Evolutionary conservation across 2,329 filamentous ascomycete species (phyloP).

Genomic region (Aspergillus awamori): DNA sequence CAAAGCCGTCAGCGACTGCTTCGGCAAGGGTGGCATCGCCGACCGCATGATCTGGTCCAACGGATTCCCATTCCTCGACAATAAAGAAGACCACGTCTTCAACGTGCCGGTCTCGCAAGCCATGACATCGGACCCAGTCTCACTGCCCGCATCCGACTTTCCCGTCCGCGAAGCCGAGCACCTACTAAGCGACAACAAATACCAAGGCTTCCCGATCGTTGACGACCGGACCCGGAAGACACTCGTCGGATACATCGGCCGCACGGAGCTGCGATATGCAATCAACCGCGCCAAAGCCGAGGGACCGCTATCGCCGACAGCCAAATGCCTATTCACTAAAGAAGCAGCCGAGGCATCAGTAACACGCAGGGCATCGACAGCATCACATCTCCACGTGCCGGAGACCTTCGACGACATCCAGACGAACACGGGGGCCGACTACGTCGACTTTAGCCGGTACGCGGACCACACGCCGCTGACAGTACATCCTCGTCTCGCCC

Average conservation of each 20-base stretch:
- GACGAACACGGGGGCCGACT: slow-evolving; percentile 58
- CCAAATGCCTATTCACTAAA: slow-evolving; percentile 72
- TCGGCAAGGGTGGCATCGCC: slow-evolving; percentile 94
- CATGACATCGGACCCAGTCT: slow-evolving; percentile 78
- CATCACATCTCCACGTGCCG: slow-evolving; percentile 36
- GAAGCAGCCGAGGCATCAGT: slow-evolving; percentile 49
- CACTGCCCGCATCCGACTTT: slow-evolving; percentile 73
- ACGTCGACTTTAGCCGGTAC: slow-evolving; percentile 80
- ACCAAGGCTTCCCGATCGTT: slow-evolving; percentile 91
- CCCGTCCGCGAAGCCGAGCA: slow-evolving; percentile 75
- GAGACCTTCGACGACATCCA: slow-evolving; percentile 64
- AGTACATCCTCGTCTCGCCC: slow-evolving; percentile 83
- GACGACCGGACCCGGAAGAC: slow-evolving; percentile 71
- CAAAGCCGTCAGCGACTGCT: slow-evolving; percentile 86
- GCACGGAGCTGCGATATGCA: slow-evolving; percentile 88
- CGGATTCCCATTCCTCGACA: slow-evolving; percentile 94
- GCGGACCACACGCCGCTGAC: slow-evolving; percentile 88
- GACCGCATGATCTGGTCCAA: slow-evolving; percentile 99
- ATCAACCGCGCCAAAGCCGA: slow-evolving; percentile 77
- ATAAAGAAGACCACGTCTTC: slow-evolving; percentile 96
- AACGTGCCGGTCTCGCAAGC: slow-evolving; percentile 88
- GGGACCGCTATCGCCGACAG: slow-evolving; percentile 64
- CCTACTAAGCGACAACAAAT: slow-evolving; percentile 75
- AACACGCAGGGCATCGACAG: slow-evolving; percentile 35
- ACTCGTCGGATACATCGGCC: slow-evolving; percentile 87